phyloP scores from a whole-genome alignment of 1,139 yeast genomes.

The Wickerhamomyces sp. region DNA sequence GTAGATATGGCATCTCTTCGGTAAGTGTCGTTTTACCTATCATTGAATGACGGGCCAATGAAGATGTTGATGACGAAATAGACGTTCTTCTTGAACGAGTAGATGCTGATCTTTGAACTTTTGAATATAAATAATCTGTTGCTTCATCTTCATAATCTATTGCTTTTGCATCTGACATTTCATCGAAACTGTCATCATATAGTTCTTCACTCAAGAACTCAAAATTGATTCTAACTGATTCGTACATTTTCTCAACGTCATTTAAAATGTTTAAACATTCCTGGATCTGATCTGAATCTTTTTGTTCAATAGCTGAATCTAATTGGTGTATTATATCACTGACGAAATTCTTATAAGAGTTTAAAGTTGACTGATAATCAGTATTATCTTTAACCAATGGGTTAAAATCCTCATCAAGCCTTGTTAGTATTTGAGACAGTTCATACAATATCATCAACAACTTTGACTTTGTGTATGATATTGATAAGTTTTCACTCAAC shows the following conservation, averaged over 20 bases:
- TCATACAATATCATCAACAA: constrained; percentile 21
- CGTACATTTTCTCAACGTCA: constrained; percentile 35
- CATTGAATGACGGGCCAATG: constrained; percentile 14
- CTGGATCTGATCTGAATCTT: constrained; percentile 28
- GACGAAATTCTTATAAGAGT: constrained; percentile 27
- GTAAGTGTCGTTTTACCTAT: constrained; percentile 24
- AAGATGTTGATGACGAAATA: constrained; percentile 16
- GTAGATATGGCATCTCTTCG: constrained; percentile 31
- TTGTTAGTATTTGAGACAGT: constrained; percentile 16
- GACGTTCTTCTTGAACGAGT: constrained; percentile 19
- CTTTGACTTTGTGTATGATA: constrained; percentile 24
- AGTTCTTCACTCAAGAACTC: constrained; percentile 23
- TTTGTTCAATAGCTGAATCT: constrained; percentile 25
- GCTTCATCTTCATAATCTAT: constrained; percentile 1
- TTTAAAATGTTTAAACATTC: constrained; percentile 30
- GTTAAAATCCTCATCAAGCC: constrained; percentile 16
- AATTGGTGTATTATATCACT: constrained; percentile 29
- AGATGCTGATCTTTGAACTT: constrained; percentile 16
- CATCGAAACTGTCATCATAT: constrained; percentile 20
- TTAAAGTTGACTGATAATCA: constrained; percentile 22
- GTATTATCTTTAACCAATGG: constrained; percentile 19
- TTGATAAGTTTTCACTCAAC: constrained; percentile 17
- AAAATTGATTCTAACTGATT: constrained; percentile 30
- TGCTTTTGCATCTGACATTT: constrained; percentile 2
- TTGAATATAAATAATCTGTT: not conserved